Evolutionary conservation across 1,284 basidiomycete genomes (phyloP).

Genomic region (Pulveroboletus sp.): DNA sequence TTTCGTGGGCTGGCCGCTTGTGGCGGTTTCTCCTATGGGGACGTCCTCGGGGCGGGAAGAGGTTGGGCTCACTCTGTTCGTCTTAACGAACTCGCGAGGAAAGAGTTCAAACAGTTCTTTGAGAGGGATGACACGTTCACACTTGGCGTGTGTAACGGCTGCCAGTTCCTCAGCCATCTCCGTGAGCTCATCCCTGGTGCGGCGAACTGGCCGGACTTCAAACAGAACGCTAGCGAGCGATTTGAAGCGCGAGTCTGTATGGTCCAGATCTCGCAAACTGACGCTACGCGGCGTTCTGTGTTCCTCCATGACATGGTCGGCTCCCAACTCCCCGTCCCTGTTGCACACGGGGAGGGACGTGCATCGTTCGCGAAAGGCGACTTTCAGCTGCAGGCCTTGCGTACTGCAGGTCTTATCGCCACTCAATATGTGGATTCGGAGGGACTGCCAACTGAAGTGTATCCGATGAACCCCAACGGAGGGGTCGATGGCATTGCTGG

Average conservation of each 20-base stretch:
- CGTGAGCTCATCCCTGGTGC: constrained; percentile 88
- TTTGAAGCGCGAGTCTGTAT: constrained; percentile 89
- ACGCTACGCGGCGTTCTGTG: constrained; percentile 63
- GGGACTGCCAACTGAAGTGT: constrained; percentile 68
- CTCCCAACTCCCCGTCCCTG: constrained; percentile 85
- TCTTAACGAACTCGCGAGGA: constrained; percentile 72
- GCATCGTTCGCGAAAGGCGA: constrained; percentile 61
- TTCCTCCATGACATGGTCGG: constrained; percentile 90
- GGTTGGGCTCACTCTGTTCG: constrained; percentile 97
- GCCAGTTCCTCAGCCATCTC: constrained; percentile 93
- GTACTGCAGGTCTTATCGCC: constrained; percentile 57
- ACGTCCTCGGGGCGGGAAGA: constrained; percentile 95
- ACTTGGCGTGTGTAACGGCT: constrained; percentile 97
- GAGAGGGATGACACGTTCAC: constrained; percentile 79
- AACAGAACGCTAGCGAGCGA: constrained; percentile 84
- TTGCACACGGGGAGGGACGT: constrained; percentile 96
- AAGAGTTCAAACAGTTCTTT: constrained; percentile 85
- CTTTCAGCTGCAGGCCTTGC: constrained; percentile 45
- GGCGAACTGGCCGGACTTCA: constrained; percentile 87
- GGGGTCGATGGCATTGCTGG: constrained; percentile 87
- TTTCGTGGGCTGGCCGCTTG: constrained; percentile 94
- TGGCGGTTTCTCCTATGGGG: constrained; percentile 98
- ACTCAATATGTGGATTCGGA: constrained; percentile 77
- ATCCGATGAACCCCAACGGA: constrained; percentile 97
- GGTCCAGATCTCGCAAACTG: constrained; percentile 71